Percentiles rank a stretch among this genome's conserved stretches.
Evolutionary conservation across 1,284 basidiomycete species (phyloP).

Genomic region (Fomitopsis pinicola): DNA sequence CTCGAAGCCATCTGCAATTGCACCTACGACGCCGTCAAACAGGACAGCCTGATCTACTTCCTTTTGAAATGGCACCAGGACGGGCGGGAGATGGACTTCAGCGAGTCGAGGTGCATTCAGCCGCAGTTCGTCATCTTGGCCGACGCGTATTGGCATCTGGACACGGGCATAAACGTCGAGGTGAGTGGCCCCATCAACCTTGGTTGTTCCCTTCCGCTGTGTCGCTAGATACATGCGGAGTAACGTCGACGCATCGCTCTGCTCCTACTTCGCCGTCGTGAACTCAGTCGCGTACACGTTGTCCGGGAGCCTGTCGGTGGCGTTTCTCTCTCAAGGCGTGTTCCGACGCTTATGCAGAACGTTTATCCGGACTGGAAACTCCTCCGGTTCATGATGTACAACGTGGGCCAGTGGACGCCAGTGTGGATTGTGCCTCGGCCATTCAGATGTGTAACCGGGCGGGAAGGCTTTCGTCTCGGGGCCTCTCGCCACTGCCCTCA

Average conservation of each 20-base stretch:
- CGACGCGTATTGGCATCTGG: constrained; percentile 78
- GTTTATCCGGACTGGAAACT: too few relatives aligned
- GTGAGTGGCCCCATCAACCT: constrained; percentile 38
- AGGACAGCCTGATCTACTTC: constrained; percentile 73
- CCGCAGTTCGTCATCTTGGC: constrained; percentile 68
- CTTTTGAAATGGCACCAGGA: constrained; percentile 73
- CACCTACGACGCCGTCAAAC: constrained; percentile 69
- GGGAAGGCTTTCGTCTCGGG: too few relatives aligned
- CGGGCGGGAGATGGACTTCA: constrained; percentile 52
- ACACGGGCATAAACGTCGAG: constrained; percentile 56
- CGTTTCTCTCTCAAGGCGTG: too few relatives aligned
- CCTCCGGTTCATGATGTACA: too few relatives aligned
- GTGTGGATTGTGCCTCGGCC: too few relatives aligned
- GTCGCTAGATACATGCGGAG: neutral
- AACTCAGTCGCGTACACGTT: too few relatives aligned
- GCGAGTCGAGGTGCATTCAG: constrained; percentile 53
- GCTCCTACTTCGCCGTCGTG: too few relatives aligned
- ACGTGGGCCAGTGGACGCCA: too few relatives aligned
- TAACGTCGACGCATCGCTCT: neutral
- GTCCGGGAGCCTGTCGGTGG: too few relatives aligned
- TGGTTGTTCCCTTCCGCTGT: neutral
- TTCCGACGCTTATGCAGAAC: too few relatives aligned
- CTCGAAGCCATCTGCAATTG: constrained; percentile 57
- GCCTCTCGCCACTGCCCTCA: too few relatives aligned
- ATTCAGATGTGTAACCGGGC: too few relatives aligned